phyloP scores from a whole-genome alignment of 768 basidiomycete genomes.

The Pulveroboletus sp. region DNA sequence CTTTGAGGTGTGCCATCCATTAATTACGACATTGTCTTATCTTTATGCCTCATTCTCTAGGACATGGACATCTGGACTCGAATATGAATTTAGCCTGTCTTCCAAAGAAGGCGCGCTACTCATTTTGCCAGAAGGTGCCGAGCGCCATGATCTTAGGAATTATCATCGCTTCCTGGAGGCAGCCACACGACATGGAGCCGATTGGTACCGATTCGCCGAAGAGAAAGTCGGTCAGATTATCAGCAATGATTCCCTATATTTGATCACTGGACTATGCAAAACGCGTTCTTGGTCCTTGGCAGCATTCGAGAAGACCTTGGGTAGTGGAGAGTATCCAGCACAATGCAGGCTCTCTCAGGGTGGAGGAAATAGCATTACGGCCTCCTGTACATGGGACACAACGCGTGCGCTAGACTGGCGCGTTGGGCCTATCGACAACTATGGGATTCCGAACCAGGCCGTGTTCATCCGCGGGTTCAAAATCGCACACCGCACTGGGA shows the following conservation, averaged over 20 bases:
- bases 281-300: constrained; percentile 29
- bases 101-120: constrained; percentile 29
- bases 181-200: constrained; percentile 17
- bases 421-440: neutral
- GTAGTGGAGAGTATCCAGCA: neutral
- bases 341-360: constrained; percentile 6
- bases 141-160: constrained; percentile 21
- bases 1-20: neutral
- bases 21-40: neutral
- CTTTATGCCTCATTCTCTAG: neutral
- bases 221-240: constrained; percentile 14
- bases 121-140: constrained; percentile 29
- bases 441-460: constrained; percentile 13
- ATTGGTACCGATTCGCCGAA: constrained; percentile 29
- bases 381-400: constrained; percentile 8
- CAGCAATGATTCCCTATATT: constrained; percentile 25
- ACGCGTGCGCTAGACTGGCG: constrained; percentile 2
- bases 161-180: constrained; percentile 12
- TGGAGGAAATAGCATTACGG: neutral
- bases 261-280: constrained; percentile 19
- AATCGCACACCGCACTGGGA: constrained; percentile 2
- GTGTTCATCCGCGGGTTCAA: constrained; percentile 25
- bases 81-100: constrained; percentile 10
- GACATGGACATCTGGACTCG: neutral
- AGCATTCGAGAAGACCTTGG: constrained; percentile 7